Evolutionary conservation across 1,139 yeast genomes (phyloP), one percentile per base, ranked within the genome.

Genomic region (Diutina mesorugosa): DNA sequence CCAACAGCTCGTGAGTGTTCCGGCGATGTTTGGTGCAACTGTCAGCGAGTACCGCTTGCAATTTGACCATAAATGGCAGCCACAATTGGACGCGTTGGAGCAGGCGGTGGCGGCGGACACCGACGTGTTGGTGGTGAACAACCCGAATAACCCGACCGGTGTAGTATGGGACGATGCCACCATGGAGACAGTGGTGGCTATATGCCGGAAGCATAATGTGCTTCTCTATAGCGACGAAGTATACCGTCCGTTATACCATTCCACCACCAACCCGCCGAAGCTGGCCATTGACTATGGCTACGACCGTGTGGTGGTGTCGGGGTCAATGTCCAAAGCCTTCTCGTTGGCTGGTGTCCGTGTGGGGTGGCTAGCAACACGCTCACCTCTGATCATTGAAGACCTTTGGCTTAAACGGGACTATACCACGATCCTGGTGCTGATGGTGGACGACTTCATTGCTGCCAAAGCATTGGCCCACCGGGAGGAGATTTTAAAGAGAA

Each of bases 101-200:
- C 28, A 48, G 28, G 41, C 41, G 14, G 63, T 76, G 60, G 62
- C 73, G 12, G 57, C 55, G 1, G 62, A 64, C 29, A 61, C 68
- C 48, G 67, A 71, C 48, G 62, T 79, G 47, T 67, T 81, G 54
- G 73, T 79, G 51, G 66, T 81, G 57, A 81, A 80, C 61, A 77
- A 77, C 60, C 85, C 85, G 7, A 78, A 80, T 62, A 81, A 81
- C 61, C 85, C 85, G 1, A 71, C 82, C 0, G 85, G 85, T 0
- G 67, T 70, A 6, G 76, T 79, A 9, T 73, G 81, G 67, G 67
- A 69, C 3, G 69, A 72, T 56, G 65, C 63, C 1, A 58, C 66
- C 9, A 63, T 81, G 60, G 50, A 60, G 18, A 61, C 69, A 47
- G 71, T 81, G 45, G 76, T 77, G 12, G 68, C 66, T 1, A 61